Base-by-base conservation (phyloP, 805 yeast species). In the Candida koratica region DNA sequence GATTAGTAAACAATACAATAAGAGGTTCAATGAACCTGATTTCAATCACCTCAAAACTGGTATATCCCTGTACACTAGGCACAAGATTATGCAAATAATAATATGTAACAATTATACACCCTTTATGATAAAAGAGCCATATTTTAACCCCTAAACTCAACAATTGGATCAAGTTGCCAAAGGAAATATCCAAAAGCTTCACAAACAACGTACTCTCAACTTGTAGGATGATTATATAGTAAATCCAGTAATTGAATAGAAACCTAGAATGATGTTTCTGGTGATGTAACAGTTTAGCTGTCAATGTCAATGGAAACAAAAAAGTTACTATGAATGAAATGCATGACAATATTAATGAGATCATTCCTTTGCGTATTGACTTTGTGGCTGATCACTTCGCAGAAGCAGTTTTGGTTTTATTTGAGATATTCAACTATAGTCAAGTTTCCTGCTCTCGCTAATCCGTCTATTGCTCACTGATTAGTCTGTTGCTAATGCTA, bases 101-200 rank as follows among this genome's bases (percentile, higher is more conserved):
- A 23, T 52, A 40, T 25, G 43, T 49, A 11, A 51, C n/a, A 2
- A 53, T 41, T 15, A 53, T 36, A 35, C 58, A 53, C 1, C 58
- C 58, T 37, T 51, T 52, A 17, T 48, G 45, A 32, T 47, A 53
- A 29, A 53, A 52, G 8, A 53, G 41, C 58, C 58, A 53, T 11
- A 46, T 7, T 31, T 46, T 51, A 4, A 44, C 14, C 1, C 28
- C 28, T 9, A 41, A 37, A 28, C 45, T 42, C 9, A 37, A 8
- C 2, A 38, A n/a, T 9, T 36, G 33, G 7, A 36, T 13, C 1
- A 36, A 18, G 23, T 47, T 44, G 8, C 38, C 35, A 8, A 32
- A 17, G 2, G 50, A 38, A 6, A 33, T 22, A 28, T 39, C 41
- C 3, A 49, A 17, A 17, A 39, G n/a, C 28, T 19, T 40, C 8